Conservation (phyloP, 192 early-diverging fungal genomes). For the Backusella circina region DNA sequence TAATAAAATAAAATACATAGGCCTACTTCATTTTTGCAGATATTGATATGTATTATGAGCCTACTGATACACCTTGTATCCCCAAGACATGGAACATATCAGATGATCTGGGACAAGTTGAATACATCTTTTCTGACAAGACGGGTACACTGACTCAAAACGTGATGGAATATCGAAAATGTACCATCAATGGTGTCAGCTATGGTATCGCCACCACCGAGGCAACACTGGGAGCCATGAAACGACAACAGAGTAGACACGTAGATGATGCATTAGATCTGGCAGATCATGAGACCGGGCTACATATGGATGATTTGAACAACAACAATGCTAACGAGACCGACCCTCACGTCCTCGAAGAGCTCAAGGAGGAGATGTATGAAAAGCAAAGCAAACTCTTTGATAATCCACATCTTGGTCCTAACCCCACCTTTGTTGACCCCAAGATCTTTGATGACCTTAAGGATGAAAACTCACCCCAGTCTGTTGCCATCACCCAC, state of each 20-base stretch:
- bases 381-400: slow-evolving; percentile 52
- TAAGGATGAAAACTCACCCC: slow-evolving; percentile 40
- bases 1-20: slow-evolving; percentile 27
- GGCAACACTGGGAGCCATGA: slow-evolving; percentile 36
- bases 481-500: slow-evolving; percentile 61
- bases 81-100: slow-evolving; percentile 89
- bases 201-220: slow-evolving; percentile 72
- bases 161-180: slow-evolving; percentile 93
- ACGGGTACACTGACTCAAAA: slow-evolving; percentile 96
- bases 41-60: slow-evolving; percentile 85
- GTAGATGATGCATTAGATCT: neutral
- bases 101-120: slow-evolving; percentile 93
- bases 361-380: slow-evolving; percentile 50
- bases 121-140: slow-evolving; percentile 96
- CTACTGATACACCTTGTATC: slow-evolving; percentile 71
- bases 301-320: neutral
- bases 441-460: slow-evolving; percentile 63
- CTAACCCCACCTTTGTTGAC: slow-evolving; percentile 69
- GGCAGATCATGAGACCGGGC: slow-evolving; percentile 23
- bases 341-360: slow-evolving; percentile 31
- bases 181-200: slow-evolving; percentile 79
- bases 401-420: slow-evolving; percentile 58
- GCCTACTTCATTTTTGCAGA: slow-evolving; percentile 92
- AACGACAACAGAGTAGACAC: slow-evolving; percentile 22
- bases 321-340: slow-evolving; percentile 28